Percentiles rank a stretch among this genome's conserved stretches.
Conservation (phyloP, 495 filamentous ascomycete species). For the Aspergillus leporis region DNA sequence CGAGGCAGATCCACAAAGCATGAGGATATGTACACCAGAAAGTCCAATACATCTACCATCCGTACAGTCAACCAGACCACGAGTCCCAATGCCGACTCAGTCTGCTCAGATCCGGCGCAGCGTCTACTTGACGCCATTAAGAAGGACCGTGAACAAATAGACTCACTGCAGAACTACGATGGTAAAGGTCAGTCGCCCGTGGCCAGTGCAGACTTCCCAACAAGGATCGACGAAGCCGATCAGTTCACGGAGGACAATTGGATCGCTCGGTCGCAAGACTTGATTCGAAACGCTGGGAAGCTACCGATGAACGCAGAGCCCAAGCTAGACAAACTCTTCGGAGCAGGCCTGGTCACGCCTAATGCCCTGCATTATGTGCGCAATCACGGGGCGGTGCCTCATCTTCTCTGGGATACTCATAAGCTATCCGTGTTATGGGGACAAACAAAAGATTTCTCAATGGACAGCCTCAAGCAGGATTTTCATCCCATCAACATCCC, state of each 20-base stretch:
- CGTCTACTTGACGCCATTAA: too few relatives aligned
- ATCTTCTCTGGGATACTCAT: constrained; percentile 46
- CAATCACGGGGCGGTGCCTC: constrained; percentile 64
- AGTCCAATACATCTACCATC: too few relatives aligned
- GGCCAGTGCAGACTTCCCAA: not conserved
- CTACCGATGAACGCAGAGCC: constrained; percentile 37
- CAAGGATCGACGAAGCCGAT: constrained; percentile 30
- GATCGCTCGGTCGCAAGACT: constrained; percentile 28
- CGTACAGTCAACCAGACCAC: too few relatives aligned
- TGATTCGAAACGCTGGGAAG: constrained; percentile 35
- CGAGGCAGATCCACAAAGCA: too few relatives aligned
- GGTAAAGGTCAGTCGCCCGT: constrained; percentile 25
- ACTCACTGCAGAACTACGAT: constrained; percentile 25
- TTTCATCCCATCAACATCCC: constrained; percentile 58
- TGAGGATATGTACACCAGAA: too few relatives aligned
- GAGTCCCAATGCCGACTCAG: too few relatives aligned
- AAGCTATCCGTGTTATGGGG: constrained; percentile 57
- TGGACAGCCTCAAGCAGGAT: constrained; percentile 53
- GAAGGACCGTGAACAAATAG: too few relatives aligned
- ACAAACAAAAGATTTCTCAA: constrained; percentile 46
- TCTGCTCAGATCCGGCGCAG: too few relatives aligned
- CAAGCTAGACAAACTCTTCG: constrained; percentile 19
- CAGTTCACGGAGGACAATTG: constrained; percentile 38
- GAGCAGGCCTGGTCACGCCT: constrained; percentile 49
- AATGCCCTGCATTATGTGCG: constrained; percentile 59